Evolutionary conservation across 495 filamentous ascomycete species (phyloP).

Genomic region (Penicillium chermesinum): DNA sequence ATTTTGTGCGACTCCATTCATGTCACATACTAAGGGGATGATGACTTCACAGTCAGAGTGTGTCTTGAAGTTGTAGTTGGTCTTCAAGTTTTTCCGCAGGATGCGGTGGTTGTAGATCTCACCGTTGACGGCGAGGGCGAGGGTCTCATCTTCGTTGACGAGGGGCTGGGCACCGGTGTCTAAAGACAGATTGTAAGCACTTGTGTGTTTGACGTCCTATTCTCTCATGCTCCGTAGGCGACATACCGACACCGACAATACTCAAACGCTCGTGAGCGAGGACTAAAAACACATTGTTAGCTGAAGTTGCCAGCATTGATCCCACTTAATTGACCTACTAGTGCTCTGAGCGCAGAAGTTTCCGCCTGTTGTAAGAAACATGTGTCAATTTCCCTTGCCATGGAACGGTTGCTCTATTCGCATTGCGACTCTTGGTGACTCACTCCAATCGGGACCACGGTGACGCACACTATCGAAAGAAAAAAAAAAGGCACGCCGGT

Average conservation of each 20-base stretch:
- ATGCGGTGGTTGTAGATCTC: conserved; percentile 99
- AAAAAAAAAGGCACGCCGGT: too few species aligned
- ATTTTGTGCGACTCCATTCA: neutral
- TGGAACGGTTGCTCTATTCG: conserved; percentile 1
- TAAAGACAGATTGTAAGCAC: too few species aligned
- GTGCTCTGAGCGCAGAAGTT: conserved; percentile 84
- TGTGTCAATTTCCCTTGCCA: conserved; percentile 9
- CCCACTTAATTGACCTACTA: conserved; percentile 51
- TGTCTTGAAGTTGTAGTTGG: conserved; percentile 89
- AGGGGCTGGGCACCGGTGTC: conserved; percentile 94
- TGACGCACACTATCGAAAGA: conserved; percentile 88
- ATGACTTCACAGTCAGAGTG: conserved; percentile 98
- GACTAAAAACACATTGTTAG: conserved; percentile 52
- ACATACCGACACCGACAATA: conserved; percentile 94
- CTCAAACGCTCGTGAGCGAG: conserved; percentile 94
- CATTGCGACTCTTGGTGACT: conserved; percentile 40
- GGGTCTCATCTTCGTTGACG: conserved; percentile 79
- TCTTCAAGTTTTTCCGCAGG: conserved; percentile 76
- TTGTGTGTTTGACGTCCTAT: too few species aligned
- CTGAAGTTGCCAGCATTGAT: neutral
- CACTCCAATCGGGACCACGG: conserved; percentile 98
- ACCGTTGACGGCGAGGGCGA: conserved; percentile 95
- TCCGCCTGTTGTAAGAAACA: conserved; percentile 56
- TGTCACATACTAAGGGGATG: conserved; percentile 76
- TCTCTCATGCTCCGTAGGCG: too few species aligned